phyloP scores from a whole-genome alignment of 2,329 filamentous ascomycete species.

The Paecilomyces formosus region DNA sequence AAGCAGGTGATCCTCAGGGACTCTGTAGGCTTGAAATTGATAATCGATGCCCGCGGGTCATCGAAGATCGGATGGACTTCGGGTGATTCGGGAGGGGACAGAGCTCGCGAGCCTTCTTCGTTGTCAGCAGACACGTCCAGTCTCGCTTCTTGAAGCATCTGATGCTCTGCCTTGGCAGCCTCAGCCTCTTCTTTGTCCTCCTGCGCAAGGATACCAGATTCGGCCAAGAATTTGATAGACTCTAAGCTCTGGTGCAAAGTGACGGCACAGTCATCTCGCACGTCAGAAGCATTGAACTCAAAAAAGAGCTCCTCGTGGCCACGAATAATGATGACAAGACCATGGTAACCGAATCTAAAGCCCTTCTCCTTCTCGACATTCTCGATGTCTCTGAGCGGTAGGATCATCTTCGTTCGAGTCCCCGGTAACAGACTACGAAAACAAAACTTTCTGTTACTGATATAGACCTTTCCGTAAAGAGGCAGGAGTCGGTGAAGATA shows the following conservation, averaged over 20 bases:
- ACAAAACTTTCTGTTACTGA: slow-evolving; percentile 80
- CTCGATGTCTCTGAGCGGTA: slow-evolving; percentile 85
- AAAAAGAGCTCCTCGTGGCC: slow-evolving; percentile 97
- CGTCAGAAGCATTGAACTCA: slow-evolving; percentile 71
- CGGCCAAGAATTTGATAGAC: slow-evolving; percentile 60
- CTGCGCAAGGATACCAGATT: slow-evolving; percentile 59
- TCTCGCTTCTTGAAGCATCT: slow-evolving; percentile 70
- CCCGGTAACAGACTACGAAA: slow-evolving; percentile 87
- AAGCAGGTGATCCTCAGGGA: slow-evolving; percentile 81
- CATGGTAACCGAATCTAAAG: slow-evolving; percentile 84
- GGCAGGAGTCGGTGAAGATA: slow-evolving; percentile 83
- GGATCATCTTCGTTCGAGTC: slow-evolving; percentile 83
- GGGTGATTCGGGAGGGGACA: slow-evolving; percentile 22
- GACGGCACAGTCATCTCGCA: slow-evolving; percentile 81
- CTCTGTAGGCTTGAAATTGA: slow-evolving; percentile 81
- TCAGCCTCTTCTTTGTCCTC: slow-evolving; percentile 66
- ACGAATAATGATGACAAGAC: slow-evolving; percentile 83
- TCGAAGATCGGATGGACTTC: slow-evolving; percentile 74
- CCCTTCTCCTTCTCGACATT: slow-evolving; percentile 93
- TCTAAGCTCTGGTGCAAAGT: slow-evolving; percentile 73
- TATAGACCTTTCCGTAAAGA: slow-evolving; percentile 92
- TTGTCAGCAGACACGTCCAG: slow-evolving; percentile 31
- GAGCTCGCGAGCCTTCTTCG: slow-evolving; percentile 16
- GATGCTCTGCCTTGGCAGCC: slow-evolving; percentile 70
- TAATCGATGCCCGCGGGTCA: slow-evolving; percentile 76